A percentile compares a stretch with the other conserved stretches of the same genome.
Evolutionary conservation across 176 grass and related monocot genomes (phyloP).

Genomic region (Oryza glumipatula): DNA sequence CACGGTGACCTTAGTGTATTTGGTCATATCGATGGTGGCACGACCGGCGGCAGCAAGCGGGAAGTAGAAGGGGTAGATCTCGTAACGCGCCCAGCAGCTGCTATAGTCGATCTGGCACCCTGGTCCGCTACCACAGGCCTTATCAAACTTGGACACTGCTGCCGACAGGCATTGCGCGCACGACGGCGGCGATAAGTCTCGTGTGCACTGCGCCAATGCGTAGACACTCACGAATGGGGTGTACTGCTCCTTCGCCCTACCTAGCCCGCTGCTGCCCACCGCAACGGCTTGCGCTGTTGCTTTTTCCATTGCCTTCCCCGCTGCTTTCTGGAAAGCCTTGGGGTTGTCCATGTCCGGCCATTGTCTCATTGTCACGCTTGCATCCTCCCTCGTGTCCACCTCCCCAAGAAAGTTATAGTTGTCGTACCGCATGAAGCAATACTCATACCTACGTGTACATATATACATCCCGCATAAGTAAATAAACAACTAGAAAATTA

Average conservation of each 20-base stretch:
- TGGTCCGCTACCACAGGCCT: conserved; percentile 40
- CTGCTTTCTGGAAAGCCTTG: neutral
- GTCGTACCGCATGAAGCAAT: conserved; percentile 72
- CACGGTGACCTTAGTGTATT: conserved; percentile 37
- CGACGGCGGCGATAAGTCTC: conserved; percentile 40
- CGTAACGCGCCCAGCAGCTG: conserved; percentile 71
- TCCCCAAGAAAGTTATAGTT: conserved; percentile 46
- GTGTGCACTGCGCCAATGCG: conserved; percentile 71
- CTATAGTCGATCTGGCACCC: conserved; percentile 72
- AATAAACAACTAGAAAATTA: no score
- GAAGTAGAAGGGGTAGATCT: conserved; percentile 56
- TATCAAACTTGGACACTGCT: conserved; percentile 34
- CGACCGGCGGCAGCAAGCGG: neutral
- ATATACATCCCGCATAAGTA: no score
- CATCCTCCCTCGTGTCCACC: conserved; percentile 37
- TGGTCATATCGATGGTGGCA: conserved; percentile 37
- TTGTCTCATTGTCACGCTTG: conserved; percentile 46
- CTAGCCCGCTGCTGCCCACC: conserved; percentile 44
- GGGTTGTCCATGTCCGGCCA: conserved; percentile 43
- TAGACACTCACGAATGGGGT: conserved; percentile 61
- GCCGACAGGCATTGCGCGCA: conserved; percentile 65
- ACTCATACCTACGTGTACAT: conserved; percentile 36
- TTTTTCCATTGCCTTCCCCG: conserved; percentile 42
- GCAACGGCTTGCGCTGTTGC: conserved; percentile 34
- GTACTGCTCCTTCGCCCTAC: conserved; percentile 47